Percentiles rank a stretch among this genome's conserved stretches.
These are phyloP conservation scores for Chamaecyparis obtusa DNA, from an alignment of 75 land plant species.

Conservation along the genomic window DNA sequence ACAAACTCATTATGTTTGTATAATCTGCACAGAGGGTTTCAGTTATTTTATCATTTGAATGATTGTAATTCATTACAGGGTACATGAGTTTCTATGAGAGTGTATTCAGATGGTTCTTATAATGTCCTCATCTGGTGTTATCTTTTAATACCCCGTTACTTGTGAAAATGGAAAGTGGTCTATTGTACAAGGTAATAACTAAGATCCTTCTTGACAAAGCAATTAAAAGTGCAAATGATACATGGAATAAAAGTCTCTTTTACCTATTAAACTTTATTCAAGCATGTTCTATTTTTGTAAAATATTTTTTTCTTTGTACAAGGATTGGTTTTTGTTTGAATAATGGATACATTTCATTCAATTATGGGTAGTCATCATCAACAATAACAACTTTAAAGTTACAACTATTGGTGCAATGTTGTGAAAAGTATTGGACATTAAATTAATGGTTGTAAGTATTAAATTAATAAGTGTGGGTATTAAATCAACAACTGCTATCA, in stretches of 20 bases:
- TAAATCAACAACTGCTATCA: no score
- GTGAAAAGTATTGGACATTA: no score
- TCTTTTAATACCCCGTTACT: conserved; percentile 91
- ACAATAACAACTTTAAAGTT: no score
- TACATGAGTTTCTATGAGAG: conserved; percentile 98
- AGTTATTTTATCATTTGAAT: conserved; percentile 3
- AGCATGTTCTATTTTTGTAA: no score
- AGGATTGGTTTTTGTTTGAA: neutral
- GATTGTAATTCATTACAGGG: conserved; percentile 46
- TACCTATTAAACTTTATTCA: neutral
- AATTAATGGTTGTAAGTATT: no score
- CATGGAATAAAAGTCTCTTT: neutral
- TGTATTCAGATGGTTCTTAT: conserved; percentile 94
- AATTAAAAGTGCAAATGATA: neutral
- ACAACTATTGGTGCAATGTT: no score
- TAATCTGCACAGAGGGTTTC: neutral
- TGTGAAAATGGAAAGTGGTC: conserved; percentile 88
- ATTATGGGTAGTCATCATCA: no score
- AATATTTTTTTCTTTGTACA: no score
- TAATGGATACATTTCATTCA: no score
- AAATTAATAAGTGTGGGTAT: no score
- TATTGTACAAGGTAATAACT: conserved; percentile 80
- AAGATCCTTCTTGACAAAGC: neutral
- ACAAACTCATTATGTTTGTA: neutral
- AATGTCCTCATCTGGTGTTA: conserved; percentile 69